phyloP scores from a whole-genome alignment of 2,329 filamentous ascomycete genomes.

The Neophaeococcomyces mojaviensis region DNA sequence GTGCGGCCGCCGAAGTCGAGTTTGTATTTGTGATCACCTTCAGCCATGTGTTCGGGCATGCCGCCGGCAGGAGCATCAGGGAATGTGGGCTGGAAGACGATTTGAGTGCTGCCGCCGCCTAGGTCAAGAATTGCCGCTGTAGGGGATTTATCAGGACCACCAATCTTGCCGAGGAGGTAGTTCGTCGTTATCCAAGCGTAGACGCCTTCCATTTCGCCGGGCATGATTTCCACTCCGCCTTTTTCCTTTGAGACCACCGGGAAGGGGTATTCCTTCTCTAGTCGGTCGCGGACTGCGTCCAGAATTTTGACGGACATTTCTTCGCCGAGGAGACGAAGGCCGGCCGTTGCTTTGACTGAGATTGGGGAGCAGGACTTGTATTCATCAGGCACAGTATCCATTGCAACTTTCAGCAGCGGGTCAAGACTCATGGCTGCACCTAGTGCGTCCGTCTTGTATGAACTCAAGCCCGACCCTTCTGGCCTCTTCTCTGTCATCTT shows the following conservation, averaged over 20 bases:
- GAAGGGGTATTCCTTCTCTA: slow-evolving; percentile 90
- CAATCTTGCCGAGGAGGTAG: slow-evolving; percentile 96
- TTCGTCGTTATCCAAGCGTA: slow-evolving; percentile 99
- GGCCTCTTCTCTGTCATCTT: slow-evolving; percentile 83
- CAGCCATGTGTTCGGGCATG: slow-evolving; percentile 74
- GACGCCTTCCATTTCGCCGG: slow-evolving; percentile 91
- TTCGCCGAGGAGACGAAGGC: slow-evolving; percentile 74
- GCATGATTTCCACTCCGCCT: slow-evolving; percentile 92
- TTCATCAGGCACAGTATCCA: slow-evolving; percentile 76
- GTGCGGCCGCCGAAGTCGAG: slow-evolving; percentile 83
- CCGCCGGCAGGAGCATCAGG: slow-evolving; percentile 63
- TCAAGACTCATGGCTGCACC: slow-evolving; percentile 87
- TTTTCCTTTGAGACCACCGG: slow-evolving; percentile 80
- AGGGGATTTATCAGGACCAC: slow-evolving; percentile 77
- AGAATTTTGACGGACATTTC: slow-evolving; percentile 79
- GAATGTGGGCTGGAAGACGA: slow-evolving; percentile 96
- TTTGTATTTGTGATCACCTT: slow-evolving; percentile 93
- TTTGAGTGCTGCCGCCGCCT: slow-evolving; percentile 93
- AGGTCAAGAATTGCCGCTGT: slow-evolving; percentile 95
- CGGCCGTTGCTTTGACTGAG: slow-evolving; percentile 96
- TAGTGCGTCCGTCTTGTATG: slow-evolving; percentile 77
- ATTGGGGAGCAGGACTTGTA: slow-evolving; percentile 88
- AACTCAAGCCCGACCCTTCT: slow-evolving; percentile 72
- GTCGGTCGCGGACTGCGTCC: slow-evolving; percentile 69
- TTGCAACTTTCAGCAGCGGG: slow-evolving; percentile 74